Conservation (phyloP, 805 yeast genomes). For the Metschnikowia chrysomelidarum region DNA sequence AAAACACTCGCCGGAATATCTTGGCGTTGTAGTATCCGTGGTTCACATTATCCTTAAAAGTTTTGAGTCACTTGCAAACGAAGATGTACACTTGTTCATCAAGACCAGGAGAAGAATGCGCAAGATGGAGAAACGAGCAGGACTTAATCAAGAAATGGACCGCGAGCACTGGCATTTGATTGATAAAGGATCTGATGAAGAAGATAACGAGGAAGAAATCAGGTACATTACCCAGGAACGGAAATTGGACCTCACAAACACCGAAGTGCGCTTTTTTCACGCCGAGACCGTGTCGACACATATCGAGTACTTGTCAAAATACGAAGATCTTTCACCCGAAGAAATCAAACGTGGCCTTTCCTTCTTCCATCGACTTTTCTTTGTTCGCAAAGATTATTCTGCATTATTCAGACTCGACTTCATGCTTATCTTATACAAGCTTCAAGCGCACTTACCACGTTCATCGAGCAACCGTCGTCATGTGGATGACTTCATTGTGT, state of each 20-base stretch:
- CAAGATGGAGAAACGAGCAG: conserved; percentile 26
- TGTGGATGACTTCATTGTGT: conserved; percentile 60
- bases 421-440: conserved; percentile 54
- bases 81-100: conserved; percentile 50
- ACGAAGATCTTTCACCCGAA: conserved; percentile 55
- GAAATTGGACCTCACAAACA: conserved; percentile 41
- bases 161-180: conserved; percentile 18
- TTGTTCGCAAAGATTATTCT: conserved; percentile 54
- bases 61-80: conserved; percentile 62
- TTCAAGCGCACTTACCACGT: conserved; percentile 47
- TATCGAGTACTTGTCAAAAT: conserved; percentile 58
- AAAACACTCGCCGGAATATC: conserved; percentile 60
- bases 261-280: conserved; percentile 49
- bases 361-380: conserved; percentile 70
- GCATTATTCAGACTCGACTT: conserved; percentile 72
- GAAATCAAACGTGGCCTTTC: conserved; percentile 63
- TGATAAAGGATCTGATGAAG: conserved; percentile 25
- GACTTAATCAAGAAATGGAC: conserved; percentile 19
- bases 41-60: conserved; percentile 64
- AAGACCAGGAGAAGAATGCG: conserved; percentile 41
- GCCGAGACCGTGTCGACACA: conserved; percentile 65
- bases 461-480: conserved; percentile 51
- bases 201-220: conserved; percentile 28
- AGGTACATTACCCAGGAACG: conserved; percentile 44
- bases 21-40: conserved; percentile 59